Evolutionary conservation across 176 grass and related monocot species (phyloP), one percentile per base, ranked within the genome.

Genomic region (Oryza meyeriana): DNA sequence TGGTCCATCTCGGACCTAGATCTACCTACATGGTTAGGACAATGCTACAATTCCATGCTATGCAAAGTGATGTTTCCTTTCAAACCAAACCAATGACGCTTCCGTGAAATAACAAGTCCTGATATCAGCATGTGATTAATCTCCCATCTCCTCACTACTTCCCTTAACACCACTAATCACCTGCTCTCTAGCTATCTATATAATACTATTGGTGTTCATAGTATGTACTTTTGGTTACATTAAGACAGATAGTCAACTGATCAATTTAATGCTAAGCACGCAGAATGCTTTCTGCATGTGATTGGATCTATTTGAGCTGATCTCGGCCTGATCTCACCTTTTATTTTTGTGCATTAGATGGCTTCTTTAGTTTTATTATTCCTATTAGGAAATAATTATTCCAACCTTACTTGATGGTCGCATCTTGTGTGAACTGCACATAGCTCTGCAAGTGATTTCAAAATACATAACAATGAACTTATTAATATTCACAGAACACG

Each of bases 1-100:
- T 78, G 57, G 26, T 12, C 33, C 33, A 78, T 73, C 74, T 78
- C 41, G 26, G n/a, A n/a, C 27, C 33, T 73, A 66, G 65, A 87
- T 87, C 85, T 64, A 88, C 59, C 74, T 17, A 73, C n/a, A 26
- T 66, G n/a, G 42, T 73, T 83, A 73, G 86, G 86, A 35, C 55
- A 64, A 22, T 73, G 74, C 78, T 73, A n/a, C 59, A 72, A 73
- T 83, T 78, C 34, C 33, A 29, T n/a, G 74, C 71, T 35, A 44
- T 69, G 62, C 71, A 36, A n/a, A 10, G 10, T 76, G 86, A 83
- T 87, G 79, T 77, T 36, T 77, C 86, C 79, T 72, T n/a, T 34
- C 32, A 65, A 63, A 78, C 79, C 85, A 71, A 71, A 77, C 78
- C 65, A 71, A 55, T 82, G 61, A 42, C 25, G 41, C 61, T 65